Evolutionary conservation across 345 rosid species (phyloP).

Genomic region (Syzygium aromaticum): DNA sequence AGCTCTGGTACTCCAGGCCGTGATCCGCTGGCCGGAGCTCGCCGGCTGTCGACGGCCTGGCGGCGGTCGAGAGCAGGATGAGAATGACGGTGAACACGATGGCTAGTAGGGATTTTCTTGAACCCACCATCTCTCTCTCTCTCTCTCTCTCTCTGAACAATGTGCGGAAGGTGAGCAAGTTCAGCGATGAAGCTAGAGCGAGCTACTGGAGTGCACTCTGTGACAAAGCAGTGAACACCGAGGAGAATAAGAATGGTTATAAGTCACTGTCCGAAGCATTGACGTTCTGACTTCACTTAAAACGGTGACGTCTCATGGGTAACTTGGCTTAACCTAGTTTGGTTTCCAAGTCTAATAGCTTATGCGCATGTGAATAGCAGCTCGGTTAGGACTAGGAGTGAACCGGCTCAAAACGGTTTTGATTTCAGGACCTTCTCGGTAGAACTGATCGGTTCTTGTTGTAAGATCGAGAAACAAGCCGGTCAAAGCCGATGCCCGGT

Average conservation of each 20-base stretch:
- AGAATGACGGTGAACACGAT: not conserved
- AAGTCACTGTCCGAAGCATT: not conserved
- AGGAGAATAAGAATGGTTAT: not conserved
- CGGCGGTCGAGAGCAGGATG: not conserved
- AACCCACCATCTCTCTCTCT: not conserved
- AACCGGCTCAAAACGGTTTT: not conserved
- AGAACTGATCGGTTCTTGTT: too few species aligned
- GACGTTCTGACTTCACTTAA: not conserved
- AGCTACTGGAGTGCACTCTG: not conserved
- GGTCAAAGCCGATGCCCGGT: too few species aligned
- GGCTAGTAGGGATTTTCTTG: not conserved
- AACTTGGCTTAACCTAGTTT: not conserved
- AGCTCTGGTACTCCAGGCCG: conserved; percentile 49
- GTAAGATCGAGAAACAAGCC: too few species aligned
- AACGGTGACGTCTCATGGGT: not conserved
- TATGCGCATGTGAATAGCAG: not conserved
- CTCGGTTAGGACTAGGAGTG: not conserved
- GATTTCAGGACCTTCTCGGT: not conserved
- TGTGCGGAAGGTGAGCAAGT: not conserved
- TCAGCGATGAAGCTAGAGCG: not conserved
- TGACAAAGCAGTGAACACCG: not conserved
- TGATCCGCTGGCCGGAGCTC: conserved; percentile 70
- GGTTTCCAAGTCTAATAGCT: not conserved
- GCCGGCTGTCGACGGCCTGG: not conserved
- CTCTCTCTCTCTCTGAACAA: not conserved